These are phyloP conservation scores for Aspergillus brasiliensis DNA, from an alignment of 2,329 filamentous ascomycete genomes.

Conservation along the genomic window DNA sequence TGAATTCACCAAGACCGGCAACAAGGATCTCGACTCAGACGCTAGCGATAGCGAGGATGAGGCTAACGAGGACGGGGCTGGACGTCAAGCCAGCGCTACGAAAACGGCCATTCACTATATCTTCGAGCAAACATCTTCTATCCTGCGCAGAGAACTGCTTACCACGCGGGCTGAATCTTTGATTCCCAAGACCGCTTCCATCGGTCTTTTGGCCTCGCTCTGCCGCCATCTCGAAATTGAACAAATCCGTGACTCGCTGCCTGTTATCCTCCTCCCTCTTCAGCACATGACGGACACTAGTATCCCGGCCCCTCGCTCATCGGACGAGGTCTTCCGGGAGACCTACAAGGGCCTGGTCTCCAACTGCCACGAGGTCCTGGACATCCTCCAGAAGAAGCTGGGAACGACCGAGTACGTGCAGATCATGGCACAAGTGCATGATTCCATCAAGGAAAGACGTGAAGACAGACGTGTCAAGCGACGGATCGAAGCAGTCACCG, in stretches of 20 bases:
- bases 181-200: conserved; percentile 72
- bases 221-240: conserved; percentile 61
- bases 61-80: conserved; percentile 45
- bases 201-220: conserved; percentile 73
- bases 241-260: conserved; percentile 64
- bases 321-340: conserved; percentile 68
- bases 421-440: conserved; percentile 74
- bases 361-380: conserved; percentile 75
- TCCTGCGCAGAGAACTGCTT: conserved; percentile 74
- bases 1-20: conserved; percentile 46
- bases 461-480: conserved; percentile 79
- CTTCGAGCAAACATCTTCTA: conserved; percentile 74
- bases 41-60: conserved; percentile 47
- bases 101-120: conserved; percentile 69
- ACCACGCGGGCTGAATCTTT: conserved; percentile 64
- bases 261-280: conserved; percentile 67
- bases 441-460: conserved; percentile 70
- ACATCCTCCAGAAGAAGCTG: conserved; percentile 79
- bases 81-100: conserved; percentile 27
- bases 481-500: conserved; percentile 80
- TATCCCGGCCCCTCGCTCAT: conserved; percentile 70
- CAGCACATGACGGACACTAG: conserved; percentile 81
- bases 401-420: conserved; percentile 70
- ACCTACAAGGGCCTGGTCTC: conserved; percentile 71
- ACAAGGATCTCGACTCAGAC: conserved; percentile 42